These are phyloP conservation scores for Eucalyptus regnans DNA, from an alignment of 345 rosid genomes.

Conservation along the genomic window DNA sequence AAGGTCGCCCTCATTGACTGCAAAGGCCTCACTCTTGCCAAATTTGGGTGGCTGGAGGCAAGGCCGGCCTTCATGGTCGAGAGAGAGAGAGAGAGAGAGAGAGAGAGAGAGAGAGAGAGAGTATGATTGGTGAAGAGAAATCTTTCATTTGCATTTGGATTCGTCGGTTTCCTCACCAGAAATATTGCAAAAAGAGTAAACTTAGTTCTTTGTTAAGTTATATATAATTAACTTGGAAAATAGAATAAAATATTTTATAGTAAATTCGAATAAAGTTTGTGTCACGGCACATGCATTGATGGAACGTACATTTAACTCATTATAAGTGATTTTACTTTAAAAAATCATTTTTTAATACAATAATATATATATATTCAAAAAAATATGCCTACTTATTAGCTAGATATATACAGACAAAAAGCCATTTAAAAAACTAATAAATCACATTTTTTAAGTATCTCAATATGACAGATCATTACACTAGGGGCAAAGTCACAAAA, in stretches of 20 bases:
- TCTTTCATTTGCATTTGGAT: too few species aligned
- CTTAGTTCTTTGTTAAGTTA: background rate
- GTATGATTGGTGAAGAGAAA: too few species aligned
- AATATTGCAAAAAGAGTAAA: too few species aligned
- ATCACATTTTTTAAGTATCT: background rate
- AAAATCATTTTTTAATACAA: background rate
- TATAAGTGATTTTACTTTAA: background rate
- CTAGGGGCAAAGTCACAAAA: background rate
- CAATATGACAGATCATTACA: background rate
- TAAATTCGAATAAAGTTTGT: background rate
- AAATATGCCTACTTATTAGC: background rate
- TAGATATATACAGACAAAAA: background rate
- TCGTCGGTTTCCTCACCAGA: too few species aligned
- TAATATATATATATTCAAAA: background rate
- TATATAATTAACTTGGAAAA: background rate
- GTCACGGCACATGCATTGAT: background rate
- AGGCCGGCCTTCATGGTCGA: too few species aligned
- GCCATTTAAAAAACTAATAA: background rate
- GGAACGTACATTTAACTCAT: background rate
- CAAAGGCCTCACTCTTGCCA: too few species aligned
- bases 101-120: too few species aligned
- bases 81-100: too few species aligned
- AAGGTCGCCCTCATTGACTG: accelerated
- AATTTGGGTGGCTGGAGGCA: too few species aligned
- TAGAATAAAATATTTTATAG: background rate